Conservation (phyloP, 2,329 filamentous ascomycete species). For the Orbilia ellipsospora region DNA sequence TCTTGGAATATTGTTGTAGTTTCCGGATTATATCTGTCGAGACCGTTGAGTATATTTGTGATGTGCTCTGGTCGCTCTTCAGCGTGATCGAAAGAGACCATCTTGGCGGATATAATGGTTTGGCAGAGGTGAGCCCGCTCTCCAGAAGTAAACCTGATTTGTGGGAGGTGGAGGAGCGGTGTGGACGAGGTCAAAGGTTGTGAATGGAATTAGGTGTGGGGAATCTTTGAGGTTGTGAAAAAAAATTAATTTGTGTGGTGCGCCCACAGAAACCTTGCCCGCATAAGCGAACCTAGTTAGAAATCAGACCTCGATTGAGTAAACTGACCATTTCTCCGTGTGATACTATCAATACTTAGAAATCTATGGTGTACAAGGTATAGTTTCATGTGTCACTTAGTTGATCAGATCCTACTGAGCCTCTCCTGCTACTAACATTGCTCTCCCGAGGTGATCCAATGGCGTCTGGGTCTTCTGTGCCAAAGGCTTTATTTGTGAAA, state of each 20-base stretch:
- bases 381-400: conserved; percentile 12
- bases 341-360: no score
- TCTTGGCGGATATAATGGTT: conserved; percentile 15
- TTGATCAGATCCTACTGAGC: conserved; percentile 35
- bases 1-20: conserved; percentile 92
- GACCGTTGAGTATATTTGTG: conserved; percentile 91
- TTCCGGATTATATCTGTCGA: conserved; percentile 98
- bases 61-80: conserved; percentile 92
- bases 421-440: conserved; percentile 47
- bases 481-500: conserved; percentile 71
- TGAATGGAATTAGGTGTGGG: conserved; percentile 35
- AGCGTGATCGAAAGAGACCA: conserved; percentile 77
- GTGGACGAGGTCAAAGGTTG: not conserved
- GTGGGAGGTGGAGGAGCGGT: not conserved
- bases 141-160: conserved; percentile 18
- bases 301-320: no score
- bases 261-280: conserved; percentile 4
- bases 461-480: conserved; percentile 55
- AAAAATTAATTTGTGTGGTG: conserved; percentile 47
- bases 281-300: not conserved
- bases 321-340: no score
- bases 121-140: conserved; percentile 7
- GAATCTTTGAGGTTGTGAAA: conserved; percentile 40
- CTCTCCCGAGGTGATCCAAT: conserved; percentile 39
- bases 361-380: not conserved